Evolutionary conservation across 2,329 filamentous ascomycete species (phyloP), one percentile per base, ranked within the genome.

Genomic region (Diaporthe citrichinensis): DNA sequence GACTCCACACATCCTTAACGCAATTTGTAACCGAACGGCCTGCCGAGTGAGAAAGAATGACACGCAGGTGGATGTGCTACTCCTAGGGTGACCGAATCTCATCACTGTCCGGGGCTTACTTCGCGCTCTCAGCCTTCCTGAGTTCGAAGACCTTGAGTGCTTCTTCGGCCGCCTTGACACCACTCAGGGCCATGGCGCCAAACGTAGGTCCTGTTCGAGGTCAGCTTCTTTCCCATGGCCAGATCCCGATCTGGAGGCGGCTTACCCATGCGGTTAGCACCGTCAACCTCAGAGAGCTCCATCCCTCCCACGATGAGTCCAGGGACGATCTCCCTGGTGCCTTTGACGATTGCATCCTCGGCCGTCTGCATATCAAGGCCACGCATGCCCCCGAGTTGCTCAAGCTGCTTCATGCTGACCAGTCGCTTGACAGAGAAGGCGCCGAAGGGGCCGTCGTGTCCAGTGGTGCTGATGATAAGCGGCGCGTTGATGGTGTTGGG

Each of bases 401-500:
- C 92, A 76, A 98, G 89, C 79, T 92, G 90, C 84, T 93, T 90
- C 95, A 98, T 98, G 84, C 92, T 94, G 65, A 97, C 95, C 55
- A 98, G 93, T 67, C 95, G 92, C 91, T 98, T 98, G 84, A 95
- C 95, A 78, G 87, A 94, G 88, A 98, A 98, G 68, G 95, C 95
- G 62, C 95, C 96, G 83, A 98, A 97, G 23, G 95, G 95, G 0
- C 91, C 96, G 79, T 98, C 95, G 81, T 98, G 95, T 69, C 95
- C 96, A 0, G 95, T 98, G 34, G 95, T 98, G 75, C 93, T 95
- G 87, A 98, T 94, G 82, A 98, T 88, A 76, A 98, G 85, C 1
- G 95, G 95, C 0, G 95, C 95, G 83, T 98, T 98, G 90, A 98
- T 98, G 81, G 95, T 98, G 91, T 97, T 98, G 79, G 95, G 95